Evolutionary conservation across 768 basidiomycete species (phyloP), one percentile per base, ranked within the genome.

Genomic region (Tylopilus sp.): DNA sequence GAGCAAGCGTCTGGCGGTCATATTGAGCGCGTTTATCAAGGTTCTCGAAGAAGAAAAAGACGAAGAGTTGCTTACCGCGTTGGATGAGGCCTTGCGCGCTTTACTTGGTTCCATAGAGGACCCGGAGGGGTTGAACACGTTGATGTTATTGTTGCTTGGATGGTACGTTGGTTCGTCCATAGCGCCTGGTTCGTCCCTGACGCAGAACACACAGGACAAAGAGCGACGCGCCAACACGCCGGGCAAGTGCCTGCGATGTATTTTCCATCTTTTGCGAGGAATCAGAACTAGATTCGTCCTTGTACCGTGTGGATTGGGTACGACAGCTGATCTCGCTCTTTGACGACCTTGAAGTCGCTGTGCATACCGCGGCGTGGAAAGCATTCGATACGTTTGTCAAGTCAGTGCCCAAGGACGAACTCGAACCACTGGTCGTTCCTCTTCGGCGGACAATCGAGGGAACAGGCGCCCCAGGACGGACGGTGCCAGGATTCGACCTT

Each of bases 241-340:
- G 95, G 34, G 83, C 87, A 46, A 92, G 83, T 51, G 87, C 89
- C 3, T 89, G 87, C 72, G 74, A 80, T 29, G 73, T 95, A 41
- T 91, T 98, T 68, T 74, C 83, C 4, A 74, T 79, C 1, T 94
- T 98, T 74, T 97, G 93, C 65, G 84, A 91, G 58, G 86, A 81
- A 43, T 87, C 90, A 4, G 80, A 86, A 34, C 76, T 92, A 36
- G 96, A 98, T 65, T 79, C 83, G 1, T 85, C 89, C 0, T 69
- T 93, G 22, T 98, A 98, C 71, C 85, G 89, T 19, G 74, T 94
- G 57, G 97, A 98, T 68, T 98, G 96, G 94, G 82, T 98, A 50
- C 85, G 95, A 9, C 91, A 93, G 57, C 78, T 98, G 16, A 75
- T 98, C 8, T 81, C 91, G 0, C 71, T 88, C 3, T 77, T 97